Percentiles rank a stretch among this genome's conserved stretches.
These are phyloP conservation scores for Crithidia fasciculata DNA, from an alignment of 208 protist genomes.

Conservation along the genomic window DNA sequence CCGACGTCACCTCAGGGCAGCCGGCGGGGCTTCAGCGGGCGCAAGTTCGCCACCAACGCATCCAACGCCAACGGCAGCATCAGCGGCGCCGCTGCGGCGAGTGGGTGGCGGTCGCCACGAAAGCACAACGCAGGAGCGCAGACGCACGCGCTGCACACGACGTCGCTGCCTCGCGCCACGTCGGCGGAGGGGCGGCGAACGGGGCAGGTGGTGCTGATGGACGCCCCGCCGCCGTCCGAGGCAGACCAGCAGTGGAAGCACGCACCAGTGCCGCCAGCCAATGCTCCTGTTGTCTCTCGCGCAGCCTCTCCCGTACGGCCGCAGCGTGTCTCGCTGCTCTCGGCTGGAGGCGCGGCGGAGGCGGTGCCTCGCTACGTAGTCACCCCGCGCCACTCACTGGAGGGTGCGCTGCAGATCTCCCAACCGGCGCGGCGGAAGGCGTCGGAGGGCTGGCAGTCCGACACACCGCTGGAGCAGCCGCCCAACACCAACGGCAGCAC, in stretches of 20 bases:
- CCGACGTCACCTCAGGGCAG: conserved; percentile 1
- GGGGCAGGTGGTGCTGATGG: conserved; percentile 22
- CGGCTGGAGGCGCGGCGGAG: background rate
- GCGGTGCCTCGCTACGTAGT: background rate
- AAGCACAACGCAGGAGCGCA: background rate
- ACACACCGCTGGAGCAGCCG: background rate
- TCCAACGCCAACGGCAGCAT: background rate
- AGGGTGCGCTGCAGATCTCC: background rate
- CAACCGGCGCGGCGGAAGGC: background rate
- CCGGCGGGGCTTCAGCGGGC: conserved; percentile 7
- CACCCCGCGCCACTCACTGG: background rate
- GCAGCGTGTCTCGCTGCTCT: background rate
- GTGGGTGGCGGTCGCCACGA: background rate
- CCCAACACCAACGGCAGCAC: background rate
- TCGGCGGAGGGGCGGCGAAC: conserved; percentile 9
- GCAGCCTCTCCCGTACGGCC: background rate
- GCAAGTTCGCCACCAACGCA: background rate
- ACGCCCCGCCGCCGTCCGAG: background rate
- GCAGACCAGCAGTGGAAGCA: background rate
- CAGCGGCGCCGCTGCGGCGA: background rate
- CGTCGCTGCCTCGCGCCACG: background rate
- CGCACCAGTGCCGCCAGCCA: background rate
- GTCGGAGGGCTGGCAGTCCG: background rate
- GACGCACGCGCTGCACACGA: background rate
- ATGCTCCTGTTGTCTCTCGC: background rate